Evolutionary conservation across 176 grass and related monocot genomes (phyloP).

Genomic region (Aegilops umbellulata): DNA sequence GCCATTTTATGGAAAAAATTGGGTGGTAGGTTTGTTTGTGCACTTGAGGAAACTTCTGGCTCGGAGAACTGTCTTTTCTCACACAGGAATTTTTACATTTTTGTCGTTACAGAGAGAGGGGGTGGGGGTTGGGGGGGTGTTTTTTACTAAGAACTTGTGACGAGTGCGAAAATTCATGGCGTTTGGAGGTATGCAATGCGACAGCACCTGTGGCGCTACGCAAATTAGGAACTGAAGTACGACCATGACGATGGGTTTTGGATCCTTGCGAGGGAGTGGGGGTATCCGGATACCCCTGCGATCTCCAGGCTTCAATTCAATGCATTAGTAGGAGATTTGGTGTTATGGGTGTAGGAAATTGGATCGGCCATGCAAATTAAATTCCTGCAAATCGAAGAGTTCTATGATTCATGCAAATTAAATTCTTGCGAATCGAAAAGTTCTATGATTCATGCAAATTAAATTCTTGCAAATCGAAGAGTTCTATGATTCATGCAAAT

Average conservation of each 20-base stretch:
- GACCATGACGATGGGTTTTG: constrained; percentile 2
- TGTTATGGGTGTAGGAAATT: no score
- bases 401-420: not conserved
- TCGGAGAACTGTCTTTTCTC: not conserved
- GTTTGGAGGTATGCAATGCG: not conserved
- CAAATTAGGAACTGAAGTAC: constrained; percentile 28
- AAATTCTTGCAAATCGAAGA: not conserved
- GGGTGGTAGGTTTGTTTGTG: not conserved
- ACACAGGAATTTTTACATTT: not conserved
- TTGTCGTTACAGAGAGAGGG: not conserved
- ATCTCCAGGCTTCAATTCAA: not conserved
- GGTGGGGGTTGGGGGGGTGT: not conserved
- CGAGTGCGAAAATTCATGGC: not conserved
- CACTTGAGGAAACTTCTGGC: not conserved
- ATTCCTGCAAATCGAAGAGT: no score
- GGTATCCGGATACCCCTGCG: not conserved
- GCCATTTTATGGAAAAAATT: not conserved
- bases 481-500: not conserved
- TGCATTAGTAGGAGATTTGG: not conserved
- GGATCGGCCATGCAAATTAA: no score
- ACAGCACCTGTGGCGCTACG: not conserved
- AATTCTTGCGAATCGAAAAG: not conserved
- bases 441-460: not conserved
- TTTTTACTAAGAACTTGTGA: not conserved
- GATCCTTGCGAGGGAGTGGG: not conserved